Evolutionary conservation across 202 grass and related monocot genomes (phyloP).

Genomic region (Schoenoplectus tabernaemontani): DNA sequence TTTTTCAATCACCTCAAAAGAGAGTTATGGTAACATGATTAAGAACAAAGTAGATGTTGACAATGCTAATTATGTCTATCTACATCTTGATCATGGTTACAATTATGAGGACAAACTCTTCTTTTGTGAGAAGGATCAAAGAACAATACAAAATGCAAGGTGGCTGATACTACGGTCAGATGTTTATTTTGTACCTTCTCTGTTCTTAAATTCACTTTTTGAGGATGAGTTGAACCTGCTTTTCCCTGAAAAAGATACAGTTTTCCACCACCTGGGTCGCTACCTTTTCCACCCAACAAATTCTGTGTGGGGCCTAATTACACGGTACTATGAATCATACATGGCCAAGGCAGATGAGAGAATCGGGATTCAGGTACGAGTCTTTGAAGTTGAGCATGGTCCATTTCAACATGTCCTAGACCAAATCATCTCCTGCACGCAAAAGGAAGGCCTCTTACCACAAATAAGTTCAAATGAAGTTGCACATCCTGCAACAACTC

Average conservation of each 20-base stretch:
- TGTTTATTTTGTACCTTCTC: conserved; percentile 76
- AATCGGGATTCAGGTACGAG: conserved; percentile 83
- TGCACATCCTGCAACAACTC: conserved; percentile 19
- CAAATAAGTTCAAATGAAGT: conserved; percentile 24
- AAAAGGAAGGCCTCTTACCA: conserved; percentile 60
- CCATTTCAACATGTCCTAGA: conserved; percentile 68
- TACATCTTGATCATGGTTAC: conserved; percentile 73
- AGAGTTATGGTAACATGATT: conserved; percentile 69
- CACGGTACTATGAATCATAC: conserved; percentile 78
- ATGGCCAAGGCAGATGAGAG: conserved; percentile 65
- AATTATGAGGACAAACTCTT: conserved; percentile 55
- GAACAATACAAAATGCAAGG: conserved; percentile 35
- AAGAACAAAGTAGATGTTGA: conserved; percentile 25
- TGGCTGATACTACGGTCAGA: conserved; percentile 80
- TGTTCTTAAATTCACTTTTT: conserved; percentile 66
- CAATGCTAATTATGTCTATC: conserved; percentile 49
- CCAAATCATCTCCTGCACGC: conserved; percentile 65
- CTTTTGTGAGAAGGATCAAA: conserved; percentile 87
- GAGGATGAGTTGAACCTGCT: conserved; percentile 58
- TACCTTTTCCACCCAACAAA: conserved; percentile 93
- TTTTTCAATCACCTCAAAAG: conserved; percentile 33
- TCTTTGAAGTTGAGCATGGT: conserved; percentile 40
- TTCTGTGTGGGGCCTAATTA: conserved; percentile 87
- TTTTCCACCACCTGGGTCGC: conserved; percentile 85
- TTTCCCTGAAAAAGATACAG: conserved; percentile 61